Evolutionary conservation across 305 asterid genomes (phyloP).

Genomic region (Striga hermonthica): DNA sequence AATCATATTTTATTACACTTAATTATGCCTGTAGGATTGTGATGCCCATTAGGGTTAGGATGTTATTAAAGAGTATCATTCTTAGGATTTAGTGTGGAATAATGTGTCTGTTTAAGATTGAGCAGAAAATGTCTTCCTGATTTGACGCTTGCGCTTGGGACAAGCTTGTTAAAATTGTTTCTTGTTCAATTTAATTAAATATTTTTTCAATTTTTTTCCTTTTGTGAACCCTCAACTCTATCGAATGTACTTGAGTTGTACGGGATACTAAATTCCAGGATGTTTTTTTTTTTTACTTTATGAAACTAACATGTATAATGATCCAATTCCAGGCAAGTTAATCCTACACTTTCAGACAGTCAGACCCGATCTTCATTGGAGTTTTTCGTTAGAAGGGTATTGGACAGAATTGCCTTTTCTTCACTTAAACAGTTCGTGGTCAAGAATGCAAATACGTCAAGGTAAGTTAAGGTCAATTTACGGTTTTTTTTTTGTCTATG

Average conservation of each 20-base stretch:
- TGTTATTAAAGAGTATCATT: no score
- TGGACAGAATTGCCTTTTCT: slow-evolving; percentile 65
- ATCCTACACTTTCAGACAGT: slow-evolving; percentile 39
- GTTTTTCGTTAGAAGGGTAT: slow-evolving; percentile 80
- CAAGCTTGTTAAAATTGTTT: no score
- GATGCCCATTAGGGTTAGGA: no score
- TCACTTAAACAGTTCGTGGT: slow-evolving; percentile 62
- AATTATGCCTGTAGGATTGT: no score
- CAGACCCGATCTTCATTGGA: slow-evolving; percentile 56
- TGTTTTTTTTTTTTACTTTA: background rate
- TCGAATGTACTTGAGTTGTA: background rate
- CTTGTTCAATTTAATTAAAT: no score
- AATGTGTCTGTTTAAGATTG: no score
- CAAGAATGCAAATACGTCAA: slow-evolving; percentile 61
- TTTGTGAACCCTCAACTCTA: no score
- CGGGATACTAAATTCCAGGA: background rate
- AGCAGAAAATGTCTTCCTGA: no score
- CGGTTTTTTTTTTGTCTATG: slow-evolving; percentile 14
- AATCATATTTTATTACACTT: no score
- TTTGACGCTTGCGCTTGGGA: no score
- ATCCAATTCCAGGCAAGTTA: slow-evolving; percentile 46
- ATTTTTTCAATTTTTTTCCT: no score
- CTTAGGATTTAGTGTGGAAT: no score
- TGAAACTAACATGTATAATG: background rate
- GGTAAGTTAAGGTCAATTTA: slow-evolving; percentile 81